Evolutionary conservation across 176 grass and related monocot species (phyloP).

Genomic region (Eragrostis curvula): DNA sequence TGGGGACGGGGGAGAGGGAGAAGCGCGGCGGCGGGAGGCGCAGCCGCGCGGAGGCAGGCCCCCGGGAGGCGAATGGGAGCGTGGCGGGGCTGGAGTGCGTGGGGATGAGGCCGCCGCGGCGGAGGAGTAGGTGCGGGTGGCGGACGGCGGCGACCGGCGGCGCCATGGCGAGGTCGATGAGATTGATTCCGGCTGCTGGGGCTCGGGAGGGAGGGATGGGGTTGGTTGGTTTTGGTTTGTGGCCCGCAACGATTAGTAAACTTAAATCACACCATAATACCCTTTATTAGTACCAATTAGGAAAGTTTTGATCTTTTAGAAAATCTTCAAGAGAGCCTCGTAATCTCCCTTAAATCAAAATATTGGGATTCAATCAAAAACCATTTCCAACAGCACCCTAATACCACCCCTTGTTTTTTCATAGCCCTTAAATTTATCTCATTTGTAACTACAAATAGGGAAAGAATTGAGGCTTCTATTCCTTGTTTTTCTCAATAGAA

Average conservation of each 20-base stretch:
- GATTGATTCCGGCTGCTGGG: conserved; percentile 9
- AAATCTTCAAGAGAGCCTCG: too few species aligned
- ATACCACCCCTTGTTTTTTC: too few species aligned
- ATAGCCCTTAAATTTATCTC: too few species aligned
- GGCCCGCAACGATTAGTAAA: not conserved
- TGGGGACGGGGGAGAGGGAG: conserved; percentile 54
- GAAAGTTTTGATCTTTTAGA: too few species aligned
- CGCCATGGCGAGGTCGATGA: conserved; percentile 37
- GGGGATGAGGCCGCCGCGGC: conserved; percentile 6
- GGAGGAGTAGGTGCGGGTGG: conserved; percentile 1
- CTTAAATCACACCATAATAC: not conserved
- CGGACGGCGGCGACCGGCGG: conserved; percentile 23
- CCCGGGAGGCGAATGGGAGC: conserved; percentile 40
- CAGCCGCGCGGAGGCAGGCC: conserved; percentile 20
- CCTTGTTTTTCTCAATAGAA: too few species aligned
- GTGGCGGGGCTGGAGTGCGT: not conserved
- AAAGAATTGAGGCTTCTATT: too few species aligned
- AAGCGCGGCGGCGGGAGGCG: conserved; percentile 34
- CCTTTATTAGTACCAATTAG: not conserved
- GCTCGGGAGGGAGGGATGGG: conserved; percentile 32
- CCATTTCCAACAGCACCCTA: too few species aligned
- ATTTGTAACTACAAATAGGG: too few species aligned
- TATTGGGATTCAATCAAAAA: too few species aligned
- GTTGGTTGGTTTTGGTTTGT: too few species aligned
- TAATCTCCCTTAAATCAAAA: too few species aligned